Evolutionary conservation across 2,329 filamentous ascomycete genomes (phyloP).

Genomic region (Lasiodiplodia sp.): DNA sequence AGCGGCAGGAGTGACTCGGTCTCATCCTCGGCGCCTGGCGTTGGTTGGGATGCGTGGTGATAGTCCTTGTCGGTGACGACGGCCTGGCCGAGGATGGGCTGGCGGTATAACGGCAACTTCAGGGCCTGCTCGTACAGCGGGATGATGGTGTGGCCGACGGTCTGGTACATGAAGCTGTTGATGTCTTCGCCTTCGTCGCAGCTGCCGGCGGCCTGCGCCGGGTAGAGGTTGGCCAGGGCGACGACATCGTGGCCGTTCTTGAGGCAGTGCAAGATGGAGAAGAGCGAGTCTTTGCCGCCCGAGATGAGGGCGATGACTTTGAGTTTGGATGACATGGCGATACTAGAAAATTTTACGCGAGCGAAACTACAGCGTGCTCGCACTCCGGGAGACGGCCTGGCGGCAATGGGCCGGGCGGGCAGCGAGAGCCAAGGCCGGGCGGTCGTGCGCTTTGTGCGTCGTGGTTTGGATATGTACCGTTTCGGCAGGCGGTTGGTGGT

Average conservation of each 20-base stretch:
- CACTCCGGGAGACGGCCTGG: not conserved
- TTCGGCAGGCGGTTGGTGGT: not conserved
- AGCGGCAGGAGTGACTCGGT: constrained; percentile 86
- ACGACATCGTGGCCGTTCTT: constrained; percentile 84
- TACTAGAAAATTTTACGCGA: constrained; percentile 43
- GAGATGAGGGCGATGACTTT: constrained; percentile 91
- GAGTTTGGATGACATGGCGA: constrained; percentile 23
- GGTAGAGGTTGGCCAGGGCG: constrained; percentile 88
- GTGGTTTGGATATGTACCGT: not conserved
- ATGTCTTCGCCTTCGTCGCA: constrained; percentile 67
- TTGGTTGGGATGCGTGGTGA: constrained; percentile 28
- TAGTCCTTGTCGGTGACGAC: constrained; percentile 79
- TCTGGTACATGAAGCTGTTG: constrained; percentile 99
- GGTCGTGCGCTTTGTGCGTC: not conserved
- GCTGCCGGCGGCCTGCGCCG: constrained; percentile 44
- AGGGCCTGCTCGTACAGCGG: constrained; percentile 84
- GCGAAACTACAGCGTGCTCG: constrained; percentile 26
- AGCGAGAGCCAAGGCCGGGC: not conserved
- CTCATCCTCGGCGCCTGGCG: constrained; percentile 67
- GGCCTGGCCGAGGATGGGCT: constrained; percentile 75
- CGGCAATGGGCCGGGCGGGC: not conserved
- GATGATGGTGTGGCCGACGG: constrained; percentile 86
- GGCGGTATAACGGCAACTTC: constrained; percentile 82
- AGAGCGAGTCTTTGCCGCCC: constrained; percentile 97
- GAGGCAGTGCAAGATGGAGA: constrained; percentile 87